Evolutionary conservation across 768 basidiomycete species (phyloP), one percentile per base, ranked within the genome.

Genomic region (Russula virescens): DNA sequence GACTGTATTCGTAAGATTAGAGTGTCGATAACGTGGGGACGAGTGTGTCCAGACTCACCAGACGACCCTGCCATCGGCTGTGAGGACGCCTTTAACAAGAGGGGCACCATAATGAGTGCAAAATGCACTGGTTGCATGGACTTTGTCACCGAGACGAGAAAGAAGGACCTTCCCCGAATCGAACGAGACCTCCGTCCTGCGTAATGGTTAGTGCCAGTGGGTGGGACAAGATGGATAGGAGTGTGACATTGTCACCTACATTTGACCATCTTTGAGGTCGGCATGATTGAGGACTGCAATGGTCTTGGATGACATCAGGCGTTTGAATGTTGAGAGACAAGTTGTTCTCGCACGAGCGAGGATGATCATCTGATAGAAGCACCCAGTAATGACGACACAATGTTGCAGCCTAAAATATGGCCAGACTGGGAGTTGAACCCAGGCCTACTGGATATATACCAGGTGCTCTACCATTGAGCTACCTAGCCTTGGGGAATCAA

Each of bases 101-200:
- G 92, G 91, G 3, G 93, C 93, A 13, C 94, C 94, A 71, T 94
- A 95, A 73, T 96, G 94, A 2, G 92, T 94, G 74, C 94, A 96
- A 73, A 83, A 88, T 2, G 89, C 89, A 63, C 85, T 87, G 0
- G 88, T 94, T 7, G 91, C 89, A 67, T 88, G 79, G 1, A 92
- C 76, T 66, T 87, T 82, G 68, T 88, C 85, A 31, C 87, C 88
- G 19, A 94, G 73, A 55, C 86, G 85, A 57, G 88, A 88, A 13
- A 94, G 73, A 13, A 94, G 77, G 47, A 96, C 85, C 74, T 89
- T 90, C 53, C 84, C 88, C 19, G 86, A 80, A 46, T 82, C 87
- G 69, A 94, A 94, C 7, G 79, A 77, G 42, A 94, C 88, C 70
- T 93, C 83, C 73, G 93, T 94, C 89, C 90, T 92, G 70, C 46